Evolutionary conservation across 371 early-diverging fungal genomes (phyloP), one percentile per base, ranked within the genome.

Genomic region (Mucor saturninus): DNA sequence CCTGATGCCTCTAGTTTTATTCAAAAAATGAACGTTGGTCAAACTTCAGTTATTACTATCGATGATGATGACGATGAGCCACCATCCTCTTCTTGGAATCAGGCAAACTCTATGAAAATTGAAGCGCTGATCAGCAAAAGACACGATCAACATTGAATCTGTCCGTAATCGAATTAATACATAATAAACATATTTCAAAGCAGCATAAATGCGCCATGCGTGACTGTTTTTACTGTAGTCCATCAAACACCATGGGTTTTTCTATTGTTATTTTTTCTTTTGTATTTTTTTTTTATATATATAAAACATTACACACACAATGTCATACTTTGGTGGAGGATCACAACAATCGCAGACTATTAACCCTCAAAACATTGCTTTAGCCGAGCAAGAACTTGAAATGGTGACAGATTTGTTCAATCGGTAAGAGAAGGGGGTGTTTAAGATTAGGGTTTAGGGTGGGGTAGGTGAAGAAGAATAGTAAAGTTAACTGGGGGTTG

Each of bases 311-410:
- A 53, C 9, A 31, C 8, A 15, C 31, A 50, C 9, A 50, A 81
- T 81, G 82, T 79, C 82, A 55, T 76, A 78, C 75, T 82, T 80
- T 61, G 77, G 81, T 62, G 69, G 64, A 61, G 76, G 71, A 57
- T 56, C 26, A 32, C 54, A 53, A 55, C 59, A 55, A 56, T 77
- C 80, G 62, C 86, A 86, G 65, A 55, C 84, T 40, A 78, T 88
- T 32, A 89, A 89, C 71, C 86, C 85, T 66, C 87, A 89, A 75
- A 87, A 91, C 75, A 82, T 92, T 66, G 91, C 91, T 37, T 85
- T 90, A 71, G 91, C 91, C 54, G 93, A 93, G 74, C 91, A 91
- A 73, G 92, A 93, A 62, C 81, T 92, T 62, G 93, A 93, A 65
- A 90, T 91, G 88, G 86, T 91, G 32, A 88, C 91, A 7, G 92